Evolutionary conservation across 257 asterid species (phyloP).

Genomic region (Ilex asprella): DNA sequence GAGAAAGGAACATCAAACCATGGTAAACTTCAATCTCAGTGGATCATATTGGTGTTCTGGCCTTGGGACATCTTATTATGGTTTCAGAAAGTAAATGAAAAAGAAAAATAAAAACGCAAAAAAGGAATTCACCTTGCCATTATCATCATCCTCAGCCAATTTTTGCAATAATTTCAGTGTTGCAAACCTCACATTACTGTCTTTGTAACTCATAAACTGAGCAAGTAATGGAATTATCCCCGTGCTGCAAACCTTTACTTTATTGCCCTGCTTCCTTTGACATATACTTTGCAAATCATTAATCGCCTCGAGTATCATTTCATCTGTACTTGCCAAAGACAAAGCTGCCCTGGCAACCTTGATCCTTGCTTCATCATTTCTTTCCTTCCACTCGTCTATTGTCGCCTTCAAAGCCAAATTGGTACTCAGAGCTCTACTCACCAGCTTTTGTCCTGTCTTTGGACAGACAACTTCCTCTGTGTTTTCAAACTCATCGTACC

Average conservation of each 20-base stretch:
- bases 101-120: too few relatives aligned
- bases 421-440: slow-evolving; percentile 35
- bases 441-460: slow-evolving; percentile 43
- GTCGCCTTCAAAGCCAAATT: slow-evolving; percentile 63
- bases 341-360: slow-evolving; percentile 71
- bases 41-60: not conserved
- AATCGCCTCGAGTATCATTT: slow-evolving; percentile 63
- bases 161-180: slow-evolving; percentile 40
- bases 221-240: slow-evolving; percentile 62
- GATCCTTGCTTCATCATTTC: slow-evolving; percentile 66
- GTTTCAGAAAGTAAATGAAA: not conserved
- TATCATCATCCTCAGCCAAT: slow-evolving; percentile 60
- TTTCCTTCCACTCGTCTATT: slow-evolving; percentile 67
- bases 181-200: slow-evolving; percentile 40
- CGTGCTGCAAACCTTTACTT: slow-evolving; percentile 45
- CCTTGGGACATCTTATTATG: not conserved
- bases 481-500: slow-evolving; percentile 32
- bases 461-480: slow-evolving; percentile 48
- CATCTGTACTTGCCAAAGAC: slow-evolving; percentile 55
- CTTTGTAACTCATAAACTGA: slow-evolving; percentile 43
- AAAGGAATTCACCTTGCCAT: slow-evolving; percentile 34
- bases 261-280: slow-evolving; percentile 36
- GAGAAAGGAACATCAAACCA: not conserved
- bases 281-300: slow-evolving; percentile 52
- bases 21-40: not conserved